Evolutionary conservation across 306 rosid genomes (phyloP), one percentile per base, ranked within the genome.

Genomic region (Acacia confusa): DNA sequence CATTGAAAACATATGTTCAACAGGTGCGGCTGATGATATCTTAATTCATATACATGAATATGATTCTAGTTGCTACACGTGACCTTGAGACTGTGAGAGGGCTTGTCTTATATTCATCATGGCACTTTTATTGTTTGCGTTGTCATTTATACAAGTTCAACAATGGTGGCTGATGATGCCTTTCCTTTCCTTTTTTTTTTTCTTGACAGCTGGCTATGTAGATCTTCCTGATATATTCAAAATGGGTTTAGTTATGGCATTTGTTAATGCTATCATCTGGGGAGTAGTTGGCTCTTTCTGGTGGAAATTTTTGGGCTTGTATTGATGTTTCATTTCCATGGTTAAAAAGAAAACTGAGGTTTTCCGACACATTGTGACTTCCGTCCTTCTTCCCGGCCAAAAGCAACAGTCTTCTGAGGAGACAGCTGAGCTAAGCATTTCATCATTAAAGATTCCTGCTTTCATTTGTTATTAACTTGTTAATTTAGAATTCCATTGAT

Each of bases 261-360:
- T 92, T 25, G 32, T 95, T 63, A 95, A 95, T 77, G 92, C 92
- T 60, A 69, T 71, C 86, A 91, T 93, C 79, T 95, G 98, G 99
- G 92, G 78, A 41, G 81, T 85, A 25, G 94, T 88, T 70, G 99
- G 98, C 76, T 61, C 87, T 65, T 34, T 93, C 57, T 95, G 99
- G 99, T 95, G 99, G 98, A 95, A 92, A 85, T 84, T 95, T 88
- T 88, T 92, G 83, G 98, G 98, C 45, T 85, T 93, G 70, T 95
- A 89, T 75, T 95, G 92, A 93, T 38, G 74, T 77, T 55, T 67
- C 75, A 72, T 85, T 81, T 75, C 70, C 50, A n/a, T 84, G 87
- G 61, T 85, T 86, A 88, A 85, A 86, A 82, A 9, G 65, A 58
- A 60, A 60, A 70, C 78, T 63, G 58, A 74, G 75, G 81, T 78